Evolutionary conservation across 257 asterid species (phyloP), one percentile per base, ranked within the genome.

Genomic region (Solanum corneliomulleri): DNA sequence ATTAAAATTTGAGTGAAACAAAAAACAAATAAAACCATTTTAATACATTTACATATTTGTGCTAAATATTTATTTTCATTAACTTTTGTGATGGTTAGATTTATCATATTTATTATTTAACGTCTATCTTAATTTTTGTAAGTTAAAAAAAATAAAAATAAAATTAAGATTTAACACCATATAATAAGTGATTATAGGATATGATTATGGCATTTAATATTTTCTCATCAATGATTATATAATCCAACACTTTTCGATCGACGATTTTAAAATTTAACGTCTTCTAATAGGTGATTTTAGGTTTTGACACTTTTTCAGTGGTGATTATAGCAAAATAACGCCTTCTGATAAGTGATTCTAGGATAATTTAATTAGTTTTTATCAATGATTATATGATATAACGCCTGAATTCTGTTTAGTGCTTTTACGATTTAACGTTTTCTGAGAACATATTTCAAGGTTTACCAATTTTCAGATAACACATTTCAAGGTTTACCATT

Each of bases 341-440:
- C 4, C 1, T 56, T 56, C 0, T 56, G 11, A 56, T 56, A 56
- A 6, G 64, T 56, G 4, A 56, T 18, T 56, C 1, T 56, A 56
- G 4, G n/a, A 56, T 35, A 35, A 1, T 52, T 52, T 56, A 56
- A 56, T 10, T 0, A 56, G 7, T 52, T 18, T 52, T 52, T 52
- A 52, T 52, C n/a, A 18, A 4, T 56, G n/a, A 56, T 56, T 56
- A 56, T 56, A 56, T 0, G 11, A 56, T 56, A 10, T 56, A 56
- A 56, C 64, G 0, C n/a, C 2, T 7, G 20, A 23, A 4, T 1
- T 56, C 0, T 56, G 64, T 18, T 56, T 1, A 18, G 0, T 56
- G 4, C 4, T 56, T 56, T 18, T 56, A 56, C 4, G 11, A 56
- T 56, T 56, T 56, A 56, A 56, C n/a, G 0, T 56, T 56, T 56